Evolutionary conservation across 2,329 filamentous ascomycete species (phyloP).

Genomic region (Aureobasidium sp.): DNA sequence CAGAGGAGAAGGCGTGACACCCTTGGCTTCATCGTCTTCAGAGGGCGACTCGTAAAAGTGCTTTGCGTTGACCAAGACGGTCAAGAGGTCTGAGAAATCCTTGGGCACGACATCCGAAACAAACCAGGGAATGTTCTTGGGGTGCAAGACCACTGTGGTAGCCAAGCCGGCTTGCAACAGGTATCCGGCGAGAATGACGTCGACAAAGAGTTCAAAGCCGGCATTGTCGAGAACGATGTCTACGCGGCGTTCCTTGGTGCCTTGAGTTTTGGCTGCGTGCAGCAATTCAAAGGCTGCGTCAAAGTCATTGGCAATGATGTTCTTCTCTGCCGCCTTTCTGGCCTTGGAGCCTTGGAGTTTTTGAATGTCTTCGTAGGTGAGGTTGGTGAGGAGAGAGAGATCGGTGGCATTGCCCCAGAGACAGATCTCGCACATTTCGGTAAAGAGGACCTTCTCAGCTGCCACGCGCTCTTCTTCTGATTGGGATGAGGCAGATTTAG

Average conservation of each 20-base stretch:
- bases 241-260: slow-evolving; percentile 61
- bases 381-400: slow-evolving; percentile 77
- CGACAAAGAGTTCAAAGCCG: slow-evolving; percentile 94
- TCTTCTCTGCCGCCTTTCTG: slow-evolving; percentile 77
- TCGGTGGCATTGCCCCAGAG: slow-evolving; percentile 97
- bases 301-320: slow-evolving; percentile 85
- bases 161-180: slow-evolving; percentile 77
- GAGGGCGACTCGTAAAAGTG: slow-evolving; percentile 69
- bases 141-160: slow-evolving; percentile 78
- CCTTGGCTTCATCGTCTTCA: slow-evolving; percentile 51
- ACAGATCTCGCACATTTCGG: slow-evolving; percentile 92
- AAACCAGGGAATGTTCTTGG: slow-evolving; percentile 96
- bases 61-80: slow-evolving; percentile 67
- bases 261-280: slow-evolving; percentile 54
- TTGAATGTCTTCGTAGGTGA: slow-evolving; percentile 93
- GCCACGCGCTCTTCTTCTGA: slow-evolving; percentile 49
- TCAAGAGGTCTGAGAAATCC: slow-evolving; percentile 78
- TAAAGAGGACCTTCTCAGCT: slow-evolving; percentile 71
- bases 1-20: slow-evolving; percentile 53
- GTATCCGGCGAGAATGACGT: slow-evolving; percentile 85
- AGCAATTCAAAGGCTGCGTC: slow-evolving; percentile 61
- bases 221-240: slow-evolving; percentile 97
- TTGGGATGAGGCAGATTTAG: slow-evolving; percentile 38
- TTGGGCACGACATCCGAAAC: slow-evolving; percentile 86
- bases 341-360: slow-evolving; percentile 87